A percentile compares a stretch with the other conserved stretches of the same genome.
Evolutionary conservation across 108 stramenopile genomes (phyloP).

Genomic region (Skeletonema potamos): DNA sequence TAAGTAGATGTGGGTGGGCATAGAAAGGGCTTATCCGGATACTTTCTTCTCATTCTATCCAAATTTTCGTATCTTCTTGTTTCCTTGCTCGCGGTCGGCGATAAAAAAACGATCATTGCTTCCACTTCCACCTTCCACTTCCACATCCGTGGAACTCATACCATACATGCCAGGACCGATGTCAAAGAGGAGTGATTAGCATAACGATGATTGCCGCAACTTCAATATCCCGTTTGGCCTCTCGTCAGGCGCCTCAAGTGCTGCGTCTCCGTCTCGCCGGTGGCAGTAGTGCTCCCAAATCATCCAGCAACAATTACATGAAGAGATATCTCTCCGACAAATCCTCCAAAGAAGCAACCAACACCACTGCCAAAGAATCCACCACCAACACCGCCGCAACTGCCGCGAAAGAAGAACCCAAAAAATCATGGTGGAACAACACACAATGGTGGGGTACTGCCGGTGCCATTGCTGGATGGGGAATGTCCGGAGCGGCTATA

Average conservation of each 20-base stretch:
- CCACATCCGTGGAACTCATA: not conserved
- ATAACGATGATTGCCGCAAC: not conserved
- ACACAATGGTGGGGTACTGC: constrained; percentile 78
- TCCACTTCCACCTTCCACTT: too few relatives aligned
- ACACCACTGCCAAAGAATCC: constrained; percentile 7
- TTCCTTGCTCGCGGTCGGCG: too few relatives aligned
- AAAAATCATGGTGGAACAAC: constrained; percentile 55
- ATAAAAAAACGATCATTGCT: too few relatives aligned
- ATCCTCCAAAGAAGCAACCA: constrained; percentile 10
- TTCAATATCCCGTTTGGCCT: not conserved
- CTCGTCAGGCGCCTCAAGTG: not conserved
- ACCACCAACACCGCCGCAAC: constrained; percentile 2
- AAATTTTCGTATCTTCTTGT: too few relatives aligned
- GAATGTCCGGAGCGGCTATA: constrained; percentile 86
- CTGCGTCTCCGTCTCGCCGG: not conserved
- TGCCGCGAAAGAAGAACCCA: not conserved
- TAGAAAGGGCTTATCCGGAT: too few relatives aligned
- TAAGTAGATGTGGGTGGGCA: too few relatives aligned
- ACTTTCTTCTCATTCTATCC: too few relatives aligned
- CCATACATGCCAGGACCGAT: not conserved
- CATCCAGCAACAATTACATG: not conserved
- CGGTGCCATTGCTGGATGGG: constrained; percentile 88
- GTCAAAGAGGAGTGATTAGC: not conserved
- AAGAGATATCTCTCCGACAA: not conserved
- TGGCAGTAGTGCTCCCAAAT: not conserved